Evolutionary conservation across 768 basidiomycete species (phyloP), one percentile per base, ranked within the genome.

Genomic region (Pleurotus eryngii): DNA sequence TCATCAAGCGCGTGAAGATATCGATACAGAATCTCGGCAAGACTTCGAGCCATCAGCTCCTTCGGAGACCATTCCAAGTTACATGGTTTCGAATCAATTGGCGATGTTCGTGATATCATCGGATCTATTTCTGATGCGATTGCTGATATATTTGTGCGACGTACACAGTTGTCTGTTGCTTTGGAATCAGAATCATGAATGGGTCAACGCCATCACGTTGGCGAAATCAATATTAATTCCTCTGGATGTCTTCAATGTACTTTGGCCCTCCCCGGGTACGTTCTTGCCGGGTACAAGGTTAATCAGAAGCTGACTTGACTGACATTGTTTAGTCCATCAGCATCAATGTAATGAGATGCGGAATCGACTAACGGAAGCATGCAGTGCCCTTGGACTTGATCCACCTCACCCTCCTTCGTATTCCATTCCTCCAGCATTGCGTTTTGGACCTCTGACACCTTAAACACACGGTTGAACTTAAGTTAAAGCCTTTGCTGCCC

Each of bases 11-110:
- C 38, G 82, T 85, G 47, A 82, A 80, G 63, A 65, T 72, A 24
- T 76, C 84, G 15, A 75, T 88, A 17, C 74, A 79, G 48, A 77
- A 81, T 51, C 68, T 86, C 14, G 74, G 74, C n/a, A 74, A 78
- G 37, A 69, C 73, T 3, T 76, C 81, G 37, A 82, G 78, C 0
- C 75, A 86, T 58, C 71, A 83, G 63, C 73, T 91, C 27, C 81
- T 84, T 17, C 76, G 88, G 24, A 81, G 87, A 0, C 89, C 89
- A 0, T 90, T 82, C 68, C 82, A 86, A 62, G 80, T 84, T 55
- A 77, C 78, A 46, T 91, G 89, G 89, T 88, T 88, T 74, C 81
- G 30, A 85, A 81, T 59, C 87, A 87, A 61, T 74, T 88, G 5
- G 76, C 81, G 0, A 81, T 83, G 86, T 87, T 63, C 40, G 83